Base-by-base conservation (phyloP, 1,139 yeast species). In the Candida anutae region DNA sequence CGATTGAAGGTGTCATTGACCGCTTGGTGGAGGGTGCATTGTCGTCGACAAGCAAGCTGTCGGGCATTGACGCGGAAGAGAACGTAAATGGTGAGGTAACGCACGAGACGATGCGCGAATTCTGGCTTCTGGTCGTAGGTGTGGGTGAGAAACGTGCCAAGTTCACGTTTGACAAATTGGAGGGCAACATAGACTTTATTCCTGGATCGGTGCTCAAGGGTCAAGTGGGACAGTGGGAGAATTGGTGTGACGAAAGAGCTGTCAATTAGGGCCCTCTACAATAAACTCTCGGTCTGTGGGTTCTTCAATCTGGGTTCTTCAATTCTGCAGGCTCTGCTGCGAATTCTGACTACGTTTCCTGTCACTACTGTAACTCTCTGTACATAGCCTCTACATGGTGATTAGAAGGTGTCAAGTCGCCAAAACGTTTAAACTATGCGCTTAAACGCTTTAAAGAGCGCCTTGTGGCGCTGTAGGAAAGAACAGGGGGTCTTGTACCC, bases 211-310 rank as follows among this genome's bases (percentile, higher is more conserved):
- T 81, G 2, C 55, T 63, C 44, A 70, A 69, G 42, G 58, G 59
- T 13, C 69, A 77, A 26, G 59, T 69, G 20, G 70, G 62, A 12
- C 53, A 57, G 16, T 81, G 94, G 87, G 74, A 72, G 39, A 66
- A 76, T 39, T 87, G 95, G 95, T 59, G 85, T 25, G 82, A 77
- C 39, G 90, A 78, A 47, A 65, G 70, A 38, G 80, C 76, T 10
- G 80, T 76, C 9, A 78, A 78, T 43, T 57, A n/a, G n/a, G n/a
- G n/a, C n/a, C n/a, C n/a, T n/a, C n/a, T n/a, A n/a, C n/a, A n/a
- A n/a, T n/a, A n/a, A n/a, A n/a, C n/a, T n/a, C n/a, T n/a, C n/a
- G n/a, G n/a, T n/a, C n/a, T n/a, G n/a, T n/a, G n/a, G n/a, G n/a
- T n/a, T n/a, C n/a, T n/a, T n/a, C n/a, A n/a, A n/a, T n/a, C n/a